Evolutionary conservation across 768 basidiomycete species (phyloP), one percentile per base, ranked within the genome.

Genomic region (Pisolithus tinctorius): DNA sequence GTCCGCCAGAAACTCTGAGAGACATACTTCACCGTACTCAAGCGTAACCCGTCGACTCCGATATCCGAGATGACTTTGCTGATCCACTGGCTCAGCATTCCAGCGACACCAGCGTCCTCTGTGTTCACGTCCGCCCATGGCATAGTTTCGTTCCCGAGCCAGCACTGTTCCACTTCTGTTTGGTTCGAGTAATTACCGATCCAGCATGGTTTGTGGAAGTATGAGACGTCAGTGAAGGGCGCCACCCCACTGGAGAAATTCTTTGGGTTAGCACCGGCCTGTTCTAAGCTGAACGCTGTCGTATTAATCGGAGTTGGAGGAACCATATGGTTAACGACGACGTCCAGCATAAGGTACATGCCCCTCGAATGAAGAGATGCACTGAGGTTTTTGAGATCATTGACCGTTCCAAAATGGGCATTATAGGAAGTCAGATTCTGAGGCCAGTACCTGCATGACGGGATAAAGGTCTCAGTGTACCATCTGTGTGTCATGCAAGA

Each of bases 251-350:
- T n/a, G n/a, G n/a, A n/a, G n/a, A n/a, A n/a, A n/a, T n/a, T n/a
- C n/a, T n/a, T n/a, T n/a, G n/a, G n/a, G n/a, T n/a, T n/a, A n/a
- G n/a, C n/a, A n/a, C n/a, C n/a, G n/a, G n/a, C n/a, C n/a, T n/a
- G n/a, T n/a, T n/a, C n/a, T n/a, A n/a, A n/a, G n/a, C n/a, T n/a
- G n/a, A n/a, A n/a, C n/a, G n/a, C 58, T 2, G 66, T 68, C 27
- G 37, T 9, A 17, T 63, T 60, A 50, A 63, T 53, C 41, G 64
- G 56, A 52, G 50, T 43, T 23, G 67, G 56, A 0, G 75, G 68
- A 2, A 76, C 77, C 63, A 84, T 73, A 60, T 83, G 81, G 58
- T 84, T 83, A 54, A 83, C 72, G 55, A 84, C 82, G 48, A 82
- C 64, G 62, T 83, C 82, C 17, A 83, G 63, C 78, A 83, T 82